Evolutionary conservation across 2,329 filamentous ascomycete genomes (phyloP).

Genomic region (Penicillium italicum): DNA sequence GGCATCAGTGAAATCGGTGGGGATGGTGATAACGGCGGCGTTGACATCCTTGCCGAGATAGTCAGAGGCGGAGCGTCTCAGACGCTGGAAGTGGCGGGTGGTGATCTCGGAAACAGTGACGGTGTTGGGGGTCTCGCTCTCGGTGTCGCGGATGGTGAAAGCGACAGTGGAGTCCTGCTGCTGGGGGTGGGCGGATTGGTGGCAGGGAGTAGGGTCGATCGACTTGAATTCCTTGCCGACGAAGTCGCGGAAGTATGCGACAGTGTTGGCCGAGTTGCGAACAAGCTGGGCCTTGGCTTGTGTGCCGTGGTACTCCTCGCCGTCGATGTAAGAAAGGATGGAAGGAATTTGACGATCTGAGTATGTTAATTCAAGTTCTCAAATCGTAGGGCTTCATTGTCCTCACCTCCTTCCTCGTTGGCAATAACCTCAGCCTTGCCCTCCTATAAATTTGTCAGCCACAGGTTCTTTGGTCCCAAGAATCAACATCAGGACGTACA

Average conservation of each 20-base stretch:
- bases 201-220: constrained; percentile 92
- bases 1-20: constrained; percentile 85
- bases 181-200: constrained; percentile 85
- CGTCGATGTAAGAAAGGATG: constrained; percentile 88
- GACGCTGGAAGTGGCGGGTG: constrained; percentile 76
- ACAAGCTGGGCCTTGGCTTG: constrained; percentile 93
- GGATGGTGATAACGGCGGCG: constrained; percentile 89
- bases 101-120: constrained; percentile 76
- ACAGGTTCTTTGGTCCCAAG: neutral
- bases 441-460: constrained; percentile 51
- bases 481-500: constrained; percentile 38
- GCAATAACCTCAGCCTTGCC: constrained; percentile 97
- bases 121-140: constrained; percentile 60
- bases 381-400: constrained; percentile 17
- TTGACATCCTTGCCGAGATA: constrained; percentile 91
- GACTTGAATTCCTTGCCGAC: constrained; percentile 93
- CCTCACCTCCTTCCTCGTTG: constrained; percentile 90
- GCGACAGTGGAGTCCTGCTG: constrained; percentile 68
- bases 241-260: constrained; percentile 94
- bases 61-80: constrained; percentile 79
- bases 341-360: constrained; percentile 94
- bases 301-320: constrained; percentile 93
- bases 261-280: constrained; percentile 87
- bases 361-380: constrained; percentile 18
- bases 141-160: constrained; percentile 79